These are phyloP conservation scores for Eucalyptus decipiens DNA, from an alignment of 345 rosid genomes.

Conservation along the genomic window DNA sequence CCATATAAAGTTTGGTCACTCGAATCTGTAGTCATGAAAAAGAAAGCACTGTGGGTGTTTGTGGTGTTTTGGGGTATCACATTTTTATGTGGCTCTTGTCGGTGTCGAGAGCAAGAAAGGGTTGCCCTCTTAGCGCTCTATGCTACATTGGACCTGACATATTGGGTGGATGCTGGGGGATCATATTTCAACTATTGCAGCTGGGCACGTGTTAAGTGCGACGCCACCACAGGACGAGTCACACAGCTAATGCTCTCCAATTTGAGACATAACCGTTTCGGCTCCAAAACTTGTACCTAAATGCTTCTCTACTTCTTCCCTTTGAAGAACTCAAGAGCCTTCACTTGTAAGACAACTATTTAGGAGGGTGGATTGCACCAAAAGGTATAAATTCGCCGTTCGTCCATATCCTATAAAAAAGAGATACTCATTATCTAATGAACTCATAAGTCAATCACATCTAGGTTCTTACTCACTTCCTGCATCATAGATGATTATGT, in stretches of 20 bases:
- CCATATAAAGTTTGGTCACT: background rate
- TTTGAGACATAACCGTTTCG: accelerated
- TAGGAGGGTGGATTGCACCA: background rate
- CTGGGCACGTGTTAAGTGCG: accelerated
- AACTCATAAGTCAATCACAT: background rate
- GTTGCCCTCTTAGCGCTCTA: background rate
- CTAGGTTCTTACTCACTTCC: background rate
- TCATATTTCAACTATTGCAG: background rate
- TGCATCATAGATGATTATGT: too few relatives aligned
- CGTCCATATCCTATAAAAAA: too few relatives aligned
- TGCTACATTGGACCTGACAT: background rate
- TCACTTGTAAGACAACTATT: accelerated
- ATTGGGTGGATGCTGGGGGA: accelerated
- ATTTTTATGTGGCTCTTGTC: background rate
- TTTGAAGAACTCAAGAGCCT: background rate
- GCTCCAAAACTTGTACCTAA: background rate
- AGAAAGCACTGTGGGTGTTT: background rate
- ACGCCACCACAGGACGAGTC: background rate
- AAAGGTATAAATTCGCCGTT: background rate
- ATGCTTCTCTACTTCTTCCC: background rate
- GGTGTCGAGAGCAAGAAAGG: background rate
- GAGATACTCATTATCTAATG: background rate
- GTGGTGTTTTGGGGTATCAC: background rate
- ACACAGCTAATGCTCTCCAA: accelerated
- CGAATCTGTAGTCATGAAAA: background rate